Evolutionary conservation across 225 moss, liverwort and hornwort species (phyloP).

Genomic region (Sphagnum tenellum): DNA sequence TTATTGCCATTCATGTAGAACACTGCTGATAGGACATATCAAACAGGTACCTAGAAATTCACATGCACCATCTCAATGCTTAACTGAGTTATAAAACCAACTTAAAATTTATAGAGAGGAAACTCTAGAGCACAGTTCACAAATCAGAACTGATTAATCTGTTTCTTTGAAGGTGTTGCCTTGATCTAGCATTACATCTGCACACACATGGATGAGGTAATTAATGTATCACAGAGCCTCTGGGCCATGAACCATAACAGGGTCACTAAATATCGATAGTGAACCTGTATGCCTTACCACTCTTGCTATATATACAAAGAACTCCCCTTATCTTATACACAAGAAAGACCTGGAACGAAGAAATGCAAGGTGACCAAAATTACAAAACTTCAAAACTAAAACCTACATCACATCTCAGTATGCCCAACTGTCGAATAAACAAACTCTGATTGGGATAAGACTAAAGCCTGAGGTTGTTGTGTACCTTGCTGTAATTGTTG

Average conservation of each 20-base stretch:
- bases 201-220: neutral
- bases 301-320: slow-evolving; percentile 75
- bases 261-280: slow-evolving; percentile 68
- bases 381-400: neutral
- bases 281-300: slow-evolving; percentile 84
- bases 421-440: too few relatives aligned
- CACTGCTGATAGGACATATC: slow-evolving; percentile 60
- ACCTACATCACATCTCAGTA: too few relatives aligned
- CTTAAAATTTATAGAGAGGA: too few relatives aligned
- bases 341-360: slow-evolving; percentile 76
- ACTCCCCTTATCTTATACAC: slow-evolving; percentile 65
- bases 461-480: neutral
- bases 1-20: slow-evolving; percentile 75
- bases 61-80: too few relatives aligned
- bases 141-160: too few relatives aligned
- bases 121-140: too few relatives aligned
- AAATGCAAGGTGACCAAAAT: slow-evolving; percentile 28
- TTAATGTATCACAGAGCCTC: neutral
- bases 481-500: slow-evolving; percentile 86
- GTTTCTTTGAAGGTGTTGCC: too few relatives aligned
- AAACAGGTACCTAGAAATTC: slow-evolving; percentile 44
- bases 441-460: too few relatives aligned
- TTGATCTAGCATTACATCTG: too few relatives aligned
- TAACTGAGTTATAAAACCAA: too few relatives aligned
- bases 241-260: neutral